These are phyloP conservation scores for Mesotaenium endlicherianum DNA, from an alignment of 139 green algal genomes.

Conservation along the genomic window DNA sequence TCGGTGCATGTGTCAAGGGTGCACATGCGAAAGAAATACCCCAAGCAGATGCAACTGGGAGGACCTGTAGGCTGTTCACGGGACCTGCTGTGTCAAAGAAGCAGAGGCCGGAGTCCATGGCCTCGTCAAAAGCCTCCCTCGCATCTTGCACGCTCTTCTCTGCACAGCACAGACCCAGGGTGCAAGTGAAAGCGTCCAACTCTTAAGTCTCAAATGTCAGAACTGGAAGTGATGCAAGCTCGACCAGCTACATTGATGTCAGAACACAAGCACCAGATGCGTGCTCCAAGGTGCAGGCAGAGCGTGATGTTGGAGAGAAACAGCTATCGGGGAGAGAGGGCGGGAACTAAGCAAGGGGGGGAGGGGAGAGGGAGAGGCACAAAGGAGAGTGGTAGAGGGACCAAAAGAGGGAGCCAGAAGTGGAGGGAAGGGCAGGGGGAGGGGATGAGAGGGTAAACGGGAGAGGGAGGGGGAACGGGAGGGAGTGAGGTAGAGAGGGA, in stretches of 20 bases:
- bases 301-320: not conserved
- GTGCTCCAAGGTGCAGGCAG: not conserved
- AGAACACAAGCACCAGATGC: not conserved
- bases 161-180: not conserved
- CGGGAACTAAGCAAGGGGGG: not conserved
- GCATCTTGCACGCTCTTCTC: conserved; percentile 25
- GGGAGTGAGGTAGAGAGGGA: not conserved
- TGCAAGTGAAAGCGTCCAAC: not conserved
- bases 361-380: not conserved
- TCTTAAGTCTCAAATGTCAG: not conserved
- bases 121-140: conserved; percentile 27
- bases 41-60: too few relatives aligned
- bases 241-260: not conserved
- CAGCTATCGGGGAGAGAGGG: not conserved
- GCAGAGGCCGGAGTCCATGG: conserved; percentile 14
- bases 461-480: not conserved
- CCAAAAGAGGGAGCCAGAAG: not conserved
- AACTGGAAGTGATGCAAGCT: not conserved
- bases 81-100: conserved; percentile 48
- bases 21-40: too few relatives aligned
- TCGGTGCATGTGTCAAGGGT: too few relatives aligned
- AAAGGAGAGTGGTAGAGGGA: not conserved
- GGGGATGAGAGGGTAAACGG: not conserved
- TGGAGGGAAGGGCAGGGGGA: not conserved
- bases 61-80: too few relatives aligned